Evolutionary conservation across 129 eudicot species (phyloP), one percentile per base, ranked within the genome.

Genomic region (Chrysanthemum makinoi): DNA sequence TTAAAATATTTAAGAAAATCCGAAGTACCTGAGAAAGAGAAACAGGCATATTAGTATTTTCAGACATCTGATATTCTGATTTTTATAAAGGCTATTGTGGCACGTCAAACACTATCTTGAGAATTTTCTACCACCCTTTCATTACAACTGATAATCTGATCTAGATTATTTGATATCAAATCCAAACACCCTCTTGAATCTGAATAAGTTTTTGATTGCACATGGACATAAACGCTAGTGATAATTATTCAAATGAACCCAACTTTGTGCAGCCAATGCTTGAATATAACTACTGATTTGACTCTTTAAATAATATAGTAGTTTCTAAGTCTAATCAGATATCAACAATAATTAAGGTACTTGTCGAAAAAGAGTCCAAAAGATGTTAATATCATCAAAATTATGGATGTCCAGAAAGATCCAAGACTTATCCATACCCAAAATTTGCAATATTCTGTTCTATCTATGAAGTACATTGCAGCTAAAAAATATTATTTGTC

Each of bases 211-310:
- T 22, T 22, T 22, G 0, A 22, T 22, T 22, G 24, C 24, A 22
- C 24, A 22, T 22, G 24, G 24, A 22, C 24, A 22, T 22, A 22
- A 22, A 22, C 24, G 24, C 33, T 22, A 22, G 63, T 78, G 83
- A 68, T 43, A 77, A 69, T 51, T 47, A 62, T 62, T 75, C 58
- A 63, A 68, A 68, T 68, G 53, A 80, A 53, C 69, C 49, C 68
- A 62, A 69, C 51, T 68, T 11, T 60, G 71, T 2, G 58, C 62
- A 16, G 70, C 62, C 74, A 74, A 66, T 28, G 43, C 18, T 55
- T 67, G 69, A 44, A 65, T 60, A 68, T 51, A 66, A 66, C 47
- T 51, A 60, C 54, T 56, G 12, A 58, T 58, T 33, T 65, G 72
- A 73, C 75, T 56, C 33, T 57, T 69, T 30, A 59, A 66, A 67